Evolutionary conservation across 1,284 basidiomycete species (phyloP).

Genomic region (Malassezia obtusa): DNA sequence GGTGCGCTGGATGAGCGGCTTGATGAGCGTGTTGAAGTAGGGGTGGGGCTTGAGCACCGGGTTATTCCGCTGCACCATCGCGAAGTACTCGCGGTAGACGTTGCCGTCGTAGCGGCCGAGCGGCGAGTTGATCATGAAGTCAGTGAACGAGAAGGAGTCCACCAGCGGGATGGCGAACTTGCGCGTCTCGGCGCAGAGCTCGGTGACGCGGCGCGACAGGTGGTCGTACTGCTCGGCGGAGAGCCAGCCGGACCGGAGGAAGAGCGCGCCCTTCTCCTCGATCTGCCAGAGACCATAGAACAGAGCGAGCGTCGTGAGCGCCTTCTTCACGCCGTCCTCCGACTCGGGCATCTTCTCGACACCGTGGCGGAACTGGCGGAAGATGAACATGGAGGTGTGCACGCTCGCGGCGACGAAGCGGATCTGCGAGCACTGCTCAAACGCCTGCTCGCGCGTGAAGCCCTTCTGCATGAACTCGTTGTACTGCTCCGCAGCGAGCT

Average conservation of each 20-base stretch:
- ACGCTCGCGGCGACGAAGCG: constrained; percentile 55
- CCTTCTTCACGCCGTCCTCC: constrained; percentile 36
- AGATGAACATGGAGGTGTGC: constrained; percentile 47
- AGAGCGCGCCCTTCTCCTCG: constrained; percentile 55
- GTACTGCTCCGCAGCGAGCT: constrained; percentile 54
- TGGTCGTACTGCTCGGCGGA: constrained; percentile 50
- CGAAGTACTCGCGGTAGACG: constrained; percentile 44
- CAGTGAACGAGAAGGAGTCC: constrained; percentile 54
- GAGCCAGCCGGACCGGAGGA: constrained; percentile 52
- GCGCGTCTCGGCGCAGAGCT: constrained; percentile 52
- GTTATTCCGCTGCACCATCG: constrained; percentile 40
- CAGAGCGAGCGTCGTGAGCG: constrained; percentile 31
- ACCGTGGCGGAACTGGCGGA: constrained; percentile 45
- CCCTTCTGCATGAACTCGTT: constrained; percentile 50
- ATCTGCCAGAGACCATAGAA: constrained; percentile 53
- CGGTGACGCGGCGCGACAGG: constrained; percentile 51
- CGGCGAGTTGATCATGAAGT: constrained; percentile 57
- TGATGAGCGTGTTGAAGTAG: constrained; percentile 55
- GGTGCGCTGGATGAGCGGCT: constrained; percentile 53
- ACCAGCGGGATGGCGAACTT: constrained; percentile 52
- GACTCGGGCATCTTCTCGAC: constrained; percentile 32
- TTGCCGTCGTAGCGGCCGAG: constrained; percentile 49
- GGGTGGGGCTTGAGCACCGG: constrained; percentile 50
- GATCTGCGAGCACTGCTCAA: constrained; percentile 54
- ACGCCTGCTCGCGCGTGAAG: constrained; percentile 52